Evolutionary conservation across 257 asterid species (phyloP), one percentile per base, ranked within the genome.

Genomic region (Anisodus tanguticus): DNA sequence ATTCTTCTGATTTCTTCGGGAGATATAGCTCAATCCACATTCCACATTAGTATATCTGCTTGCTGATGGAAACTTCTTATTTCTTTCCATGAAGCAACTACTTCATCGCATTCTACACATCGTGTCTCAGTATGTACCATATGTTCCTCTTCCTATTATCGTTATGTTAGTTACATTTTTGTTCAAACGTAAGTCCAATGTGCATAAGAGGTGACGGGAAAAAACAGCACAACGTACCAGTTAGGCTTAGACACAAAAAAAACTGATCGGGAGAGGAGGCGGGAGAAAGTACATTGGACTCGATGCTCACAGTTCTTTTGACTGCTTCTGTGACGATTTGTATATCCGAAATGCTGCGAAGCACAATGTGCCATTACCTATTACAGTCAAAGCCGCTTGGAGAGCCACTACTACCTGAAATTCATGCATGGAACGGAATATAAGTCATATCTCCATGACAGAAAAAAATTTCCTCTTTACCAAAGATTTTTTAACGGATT

Each of bases 301-400:
- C 39, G 15, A 41, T 16, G 58, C 84, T 90, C 89, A 92, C 22
- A 63, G 67, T 80, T 88, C 84, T 49, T 90, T 87, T 87, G 96
- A 92, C 81, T 90, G 85, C 79, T 91, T 89, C 69, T 92, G 91
- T 67, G 98, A 86, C 2, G 91, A 87, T 54, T 26, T 83, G 86
- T 92, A 93, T 85, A 94, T 93, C 60, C 95, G 95, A 85, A 91
- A 94, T 70, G 98, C 99, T 84, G 99, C 99, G 72, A 94, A 57
- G 89, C 97, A 96, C 95, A 96, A 93, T 64, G 99, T 92, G 11
- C 85, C 89, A 10, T 94, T 96, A 63, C 99, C 98, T 35, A 94
- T 87, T n/a, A 93, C 92, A 1, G 99, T 96, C 86, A 96, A 88
- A 63, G 98, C 98, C 12, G 97, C 99, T 91, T 96, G 99, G 59